These are phyloP conservation scores for Cyanodermella asteris DNA, from an alignment of 2,329 filamentous ascomycete genomes.

Conservation along the genomic window DNA sequence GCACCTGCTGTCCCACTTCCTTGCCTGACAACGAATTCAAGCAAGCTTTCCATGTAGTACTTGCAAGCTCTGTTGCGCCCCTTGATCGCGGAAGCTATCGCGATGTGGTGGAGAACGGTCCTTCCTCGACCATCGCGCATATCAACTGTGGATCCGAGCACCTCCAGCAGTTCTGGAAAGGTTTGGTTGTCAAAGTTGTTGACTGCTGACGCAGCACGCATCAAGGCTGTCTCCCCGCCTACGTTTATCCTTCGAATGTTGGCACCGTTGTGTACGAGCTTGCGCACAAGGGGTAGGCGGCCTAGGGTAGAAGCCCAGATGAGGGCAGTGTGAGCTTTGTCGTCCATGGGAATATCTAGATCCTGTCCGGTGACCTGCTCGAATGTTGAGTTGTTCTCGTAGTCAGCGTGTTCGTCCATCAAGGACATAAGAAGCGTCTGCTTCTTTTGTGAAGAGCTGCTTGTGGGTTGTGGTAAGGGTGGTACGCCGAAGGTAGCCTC, in stretches of 20 bases:
- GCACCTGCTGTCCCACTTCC: constrained; percentile 41
- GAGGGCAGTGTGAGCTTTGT: constrained; percentile 69
- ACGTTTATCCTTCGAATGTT: constrained; percentile 75
- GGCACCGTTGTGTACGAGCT: constrained; percentile 64
- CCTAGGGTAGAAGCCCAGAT: constrained; percentile 94
- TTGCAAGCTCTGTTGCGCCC: constrained; percentile 77
- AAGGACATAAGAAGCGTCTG: constrained; percentile 63
- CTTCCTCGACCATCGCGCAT: constrained; percentile 72
- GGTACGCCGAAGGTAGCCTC: constrained; percentile 16
- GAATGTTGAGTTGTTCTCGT: constrained; percentile 54
- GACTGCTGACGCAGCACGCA: constrained; percentile 78
- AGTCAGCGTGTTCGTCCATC: constrained; percentile 58
- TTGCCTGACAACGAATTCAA: constrained; percentile 86
- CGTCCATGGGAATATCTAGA: constrained; percentile 79
- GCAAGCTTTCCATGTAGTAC: constrained; percentile 82
- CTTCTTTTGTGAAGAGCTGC: constrained; percentile 52
- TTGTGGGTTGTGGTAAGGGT: constrained; percentile 28
- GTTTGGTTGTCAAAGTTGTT: constrained; percentile 83
- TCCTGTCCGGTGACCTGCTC: constrained; percentile 55
- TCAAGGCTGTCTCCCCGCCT: constrained; percentile 75
- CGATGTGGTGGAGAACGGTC: constrained; percentile 89
- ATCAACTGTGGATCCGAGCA: constrained; percentile 76
- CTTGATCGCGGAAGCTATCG: constrained; percentile 85
- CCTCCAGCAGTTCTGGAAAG: constrained; percentile 75
- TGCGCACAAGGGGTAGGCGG: constrained; percentile 57